These are phyloP conservation scores for Panellus pusillus DNA, from an alignment of 768 basidiomycete genomes.

Conservation along the genomic window DNA sequence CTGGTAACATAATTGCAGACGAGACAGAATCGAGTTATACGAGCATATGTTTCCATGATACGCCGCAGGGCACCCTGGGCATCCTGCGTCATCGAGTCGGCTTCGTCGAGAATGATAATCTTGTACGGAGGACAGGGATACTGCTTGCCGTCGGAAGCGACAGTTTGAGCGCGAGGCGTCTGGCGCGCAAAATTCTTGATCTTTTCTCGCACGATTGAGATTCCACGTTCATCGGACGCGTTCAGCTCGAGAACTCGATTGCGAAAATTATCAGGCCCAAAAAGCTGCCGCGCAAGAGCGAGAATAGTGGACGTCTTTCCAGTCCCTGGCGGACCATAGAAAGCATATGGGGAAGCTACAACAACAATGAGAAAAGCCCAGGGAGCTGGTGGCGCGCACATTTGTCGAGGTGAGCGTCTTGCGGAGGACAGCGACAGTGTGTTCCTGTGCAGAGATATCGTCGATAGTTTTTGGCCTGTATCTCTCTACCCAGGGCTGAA, in stretches of 20 bases:
- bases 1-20: slow-evolving; percentile 99
- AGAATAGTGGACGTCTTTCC: slow-evolving; percentile 99
- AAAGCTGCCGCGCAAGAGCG: slow-evolving; percentile 89
- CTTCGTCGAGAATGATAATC: slow-evolving; percentile 97
- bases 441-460: slow-evolving; percentile 96
- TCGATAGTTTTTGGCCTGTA: slow-evolving; percentile 98
- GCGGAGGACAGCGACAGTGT: slow-evolving; percentile 87
- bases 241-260: slow-evolving; percentile 95
- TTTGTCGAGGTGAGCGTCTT: slow-evolving; percentile 94
- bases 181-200: slow-evolving; percentile 97
- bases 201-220: slow-evolving; percentile 95
- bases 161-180: slow-evolving; percentile 77
- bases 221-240: slow-evolving; percentile 98
- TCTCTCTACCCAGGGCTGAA: slow-evolving; percentile 98
- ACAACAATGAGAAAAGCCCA: slow-evolving; percentile 1
- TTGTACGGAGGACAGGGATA: slow-evolving; percentile 99
- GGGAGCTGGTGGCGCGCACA: slow-evolving; percentile 42
- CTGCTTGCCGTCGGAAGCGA: slow-evolving; percentile 72
- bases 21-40: slow-evolving; percentile 96
- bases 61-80: slow-evolving; percentile 94
- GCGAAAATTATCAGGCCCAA: slow-evolving; percentile 96
- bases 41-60: slow-evolving; percentile 99
- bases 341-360: slow-evolving; percentile 98
- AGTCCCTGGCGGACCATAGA: slow-evolving; percentile 98
- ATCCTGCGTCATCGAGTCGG: slow-evolving; percentile 99